Base-by-base conservation (phyloP, 129 eudicot genomes). In the Solidago caesia region DNA sequence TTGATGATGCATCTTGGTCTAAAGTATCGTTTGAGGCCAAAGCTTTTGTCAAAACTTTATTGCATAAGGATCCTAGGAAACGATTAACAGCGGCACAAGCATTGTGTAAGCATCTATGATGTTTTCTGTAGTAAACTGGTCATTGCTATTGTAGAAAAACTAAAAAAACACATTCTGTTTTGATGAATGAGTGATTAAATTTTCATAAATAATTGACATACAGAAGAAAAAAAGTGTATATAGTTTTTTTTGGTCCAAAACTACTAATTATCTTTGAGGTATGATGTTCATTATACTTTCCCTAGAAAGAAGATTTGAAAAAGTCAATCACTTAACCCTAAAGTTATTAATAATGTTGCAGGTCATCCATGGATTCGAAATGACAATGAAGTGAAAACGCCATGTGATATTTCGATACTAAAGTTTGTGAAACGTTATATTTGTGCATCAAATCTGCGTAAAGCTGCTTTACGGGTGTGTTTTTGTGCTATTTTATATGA, bases 351-450 rank as follows among this genome's bases (percentile, higher is more conserved):
- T 59, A 64, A 47, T 8, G 25, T 4, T 79, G 5, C 33, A 79
- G 82, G 83, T 67, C 83, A 79, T 79, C 83, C 83, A 2, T 79
- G 83, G 79, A 74, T 79, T 58, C 68, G 75, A 73, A 73, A 79
- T 58, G 83, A 63, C 6, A 48, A 46, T 51, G 63, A 73, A 79
- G 78, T 79, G 63, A 79, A 79, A 73, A 61, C 70, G 2, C 83
- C 83, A 49, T 73, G 72, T 57, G 83, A 79, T 67, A 67, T 79
- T 41, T 73, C 79, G 6, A 79, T 79, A 44, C 74, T 74, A 39
- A 79, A 67, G 75, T 73, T 79, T 4, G 70, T 79, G 55, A 79
- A 79, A 73, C 70, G 75, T 21, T 79, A 65, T 47, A 79, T 73
- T 9, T 79, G 79, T 73, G 53, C 83, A 16, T 79, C 83, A 10